Base-by-base conservation (phyloP, 2,329 filamentous ascomycete genomes). In the Neocatenulostroma microsporum region DNA sequence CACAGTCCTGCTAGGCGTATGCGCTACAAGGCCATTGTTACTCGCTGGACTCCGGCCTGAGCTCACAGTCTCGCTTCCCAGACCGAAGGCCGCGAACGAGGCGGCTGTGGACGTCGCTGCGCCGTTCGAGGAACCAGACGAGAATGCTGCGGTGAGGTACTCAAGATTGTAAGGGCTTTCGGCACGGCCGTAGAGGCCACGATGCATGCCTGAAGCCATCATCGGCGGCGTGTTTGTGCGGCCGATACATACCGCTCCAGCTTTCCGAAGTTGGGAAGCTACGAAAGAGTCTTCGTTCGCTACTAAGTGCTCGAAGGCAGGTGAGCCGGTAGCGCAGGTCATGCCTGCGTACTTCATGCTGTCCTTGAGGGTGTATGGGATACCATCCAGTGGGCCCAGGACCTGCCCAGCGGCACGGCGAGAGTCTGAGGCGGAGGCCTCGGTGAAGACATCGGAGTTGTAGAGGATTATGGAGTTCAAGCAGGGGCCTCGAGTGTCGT, bases 151-250 rank as follows among this genome's bases (percentile, higher is more conserved):
- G 0, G 73, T 63, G 2, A 74, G 56, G 34, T 72, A 78, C 0
- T 68, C 61, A 0, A 50, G 37, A 34, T 76, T 76, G 46, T 78
- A 78, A 0, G 74, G 73, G 17, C 65, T 72, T 46, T 76, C 72
- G 0, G 74, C 70, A 2, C 73, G 62, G 0, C 74, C 73, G 41
- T 74, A 75, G 0, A 72, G 44, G 0, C 74, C 74, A 6, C 74
- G 61, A 40, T 76, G 72, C 64, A 74, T 74, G 0, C 74, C 74
- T 0, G 72, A 73, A 15, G 68, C 67, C 9, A 73, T 74, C 71
- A 77, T 75, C 0, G 74, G 68, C 0, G 70, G 74, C 67, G 77
- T 74, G 38, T 78, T 79, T 0, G 74, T 76, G 28, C 68, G 65
- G 0, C 74, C 75, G 0, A 76, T 57, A 14, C 74, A 52, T 1